Conservation (phyloP, 352 stramenopile genomes). For the Phytophthora sp. region DNA sequence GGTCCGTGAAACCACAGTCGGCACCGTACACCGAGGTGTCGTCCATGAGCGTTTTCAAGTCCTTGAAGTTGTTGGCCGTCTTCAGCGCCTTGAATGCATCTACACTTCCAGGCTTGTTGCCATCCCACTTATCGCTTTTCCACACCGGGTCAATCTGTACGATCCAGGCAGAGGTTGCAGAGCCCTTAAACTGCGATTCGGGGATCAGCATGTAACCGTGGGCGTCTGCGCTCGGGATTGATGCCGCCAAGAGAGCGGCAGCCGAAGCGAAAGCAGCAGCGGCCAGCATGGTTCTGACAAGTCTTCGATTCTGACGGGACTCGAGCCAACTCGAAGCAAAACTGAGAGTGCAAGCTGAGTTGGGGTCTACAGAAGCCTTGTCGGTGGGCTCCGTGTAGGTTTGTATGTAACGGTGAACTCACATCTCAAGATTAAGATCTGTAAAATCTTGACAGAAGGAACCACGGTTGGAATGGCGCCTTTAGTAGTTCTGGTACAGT, state of each 20-base stretch:
- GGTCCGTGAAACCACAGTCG: slow-evolving; percentile 44
- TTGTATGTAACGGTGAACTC: slow-evolving; percentile 9
- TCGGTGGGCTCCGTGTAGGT: too few relatives aligned
- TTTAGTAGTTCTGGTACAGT: too few relatives aligned
- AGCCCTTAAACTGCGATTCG: slow-evolving; percentile 39
- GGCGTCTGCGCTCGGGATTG: slow-evolving; percentile 20
- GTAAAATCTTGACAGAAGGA: slow-evolving; percentile 8
- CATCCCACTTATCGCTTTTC: slow-evolving; percentile 34
- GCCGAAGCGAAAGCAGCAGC: slow-evolving; percentile 23
- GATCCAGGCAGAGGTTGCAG: slow-evolving; percentile 35
- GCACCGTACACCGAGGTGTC: slow-evolving; percentile 42
- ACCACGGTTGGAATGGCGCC: too few relatives aligned
- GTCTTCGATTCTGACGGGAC: not conserved
- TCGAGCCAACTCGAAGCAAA: slow-evolving; percentile 12
- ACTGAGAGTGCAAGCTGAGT: slow-evolving; percentile 12
- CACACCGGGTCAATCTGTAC: slow-evolving; percentile 41
- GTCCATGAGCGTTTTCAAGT: slow-evolving; percentile 40
- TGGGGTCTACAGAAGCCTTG: too few relatives aligned
- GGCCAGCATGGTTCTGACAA: slow-evolving; percentile 17
- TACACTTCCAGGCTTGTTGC: slow-evolving; percentile 39
- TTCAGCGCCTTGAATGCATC: slow-evolving; percentile 32
- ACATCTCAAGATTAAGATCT: not conserved
- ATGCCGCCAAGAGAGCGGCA: slow-evolving; percentile 23
- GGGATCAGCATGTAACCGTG: slow-evolving; percentile 46
- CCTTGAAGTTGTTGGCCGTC: slow-evolving; percentile 35